A percentile compares a stretch with the other conserved stretches of the same genome.
Evolutionary conservation across 768 basidiomycete genomes (phyloP).

Genomic region (Podaxis sp.): DNA sequence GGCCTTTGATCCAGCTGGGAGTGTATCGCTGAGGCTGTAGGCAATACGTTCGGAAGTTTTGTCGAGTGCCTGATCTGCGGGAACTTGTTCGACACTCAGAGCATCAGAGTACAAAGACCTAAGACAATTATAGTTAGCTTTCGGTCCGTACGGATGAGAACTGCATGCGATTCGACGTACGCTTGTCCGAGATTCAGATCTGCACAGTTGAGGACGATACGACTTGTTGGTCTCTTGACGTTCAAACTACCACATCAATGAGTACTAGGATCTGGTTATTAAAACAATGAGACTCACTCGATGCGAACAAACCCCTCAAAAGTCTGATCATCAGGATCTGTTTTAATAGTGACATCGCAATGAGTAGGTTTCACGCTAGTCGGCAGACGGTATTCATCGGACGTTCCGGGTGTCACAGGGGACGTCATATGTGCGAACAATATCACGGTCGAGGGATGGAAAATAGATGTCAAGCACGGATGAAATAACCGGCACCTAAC

Average conservation of each 20-base stretch:
- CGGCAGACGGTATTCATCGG: constrained; percentile 60
- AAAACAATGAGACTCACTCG: constrained; percentile 41
- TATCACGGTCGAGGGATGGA: neutral
- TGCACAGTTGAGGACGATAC: constrained; percentile 65
- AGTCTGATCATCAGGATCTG: constrained; percentile 73
- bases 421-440: constrained; percentile 27
- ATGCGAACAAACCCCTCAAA: constrained; percentile 81
- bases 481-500: constrained; percentile 4
- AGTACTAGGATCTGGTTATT: neutral
- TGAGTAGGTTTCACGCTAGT: constrained; percentile 66
- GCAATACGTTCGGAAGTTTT: constrained; percentile 62
- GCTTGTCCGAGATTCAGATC: constrained; percentile 58
- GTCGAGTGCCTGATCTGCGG: constrained; percentile 52
- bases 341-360: constrained; percentile 77
- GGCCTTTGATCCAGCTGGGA: constrained; percentile 69
- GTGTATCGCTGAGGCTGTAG: constrained; percentile 52
- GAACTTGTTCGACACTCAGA: constrained; percentile 44
- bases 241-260: constrained; percentile 48
- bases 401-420: constrained; percentile 20
- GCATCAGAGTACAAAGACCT: constrained; percentile 55
- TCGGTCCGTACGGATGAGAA: neutral
- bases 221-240: constrained; percentile 57
- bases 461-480: neutral
- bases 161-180: constrained; percentile 25
- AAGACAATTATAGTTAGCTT: neutral